phyloP scores from a whole-genome alignment of 2,329 filamentous ascomycete genomes.

The Cladophialophora carrionii region DNA sequence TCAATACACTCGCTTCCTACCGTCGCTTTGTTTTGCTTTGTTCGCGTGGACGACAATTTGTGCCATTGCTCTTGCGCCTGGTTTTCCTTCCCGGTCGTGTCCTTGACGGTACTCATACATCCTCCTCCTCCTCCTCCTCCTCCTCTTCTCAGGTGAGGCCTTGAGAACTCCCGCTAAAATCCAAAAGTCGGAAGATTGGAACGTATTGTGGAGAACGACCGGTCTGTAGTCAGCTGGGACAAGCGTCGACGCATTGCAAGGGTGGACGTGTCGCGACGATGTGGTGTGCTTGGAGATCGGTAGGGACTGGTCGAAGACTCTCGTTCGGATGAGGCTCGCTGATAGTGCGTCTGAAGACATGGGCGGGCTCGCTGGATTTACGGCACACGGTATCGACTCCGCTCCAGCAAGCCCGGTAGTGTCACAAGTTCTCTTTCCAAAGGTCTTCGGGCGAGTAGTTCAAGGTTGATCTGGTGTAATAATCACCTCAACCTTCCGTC shows the following conservation, averaged over 20 bases:
- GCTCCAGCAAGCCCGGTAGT: neutral
- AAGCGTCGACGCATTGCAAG: neutral
- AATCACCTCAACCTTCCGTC: conserved; percentile 63
- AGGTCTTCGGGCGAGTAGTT: neutral
- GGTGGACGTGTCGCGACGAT: neutral
- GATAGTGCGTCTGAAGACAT: neutral
- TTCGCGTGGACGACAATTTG: conserved; percentile 2
- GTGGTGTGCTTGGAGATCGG: conserved; percentile 2
- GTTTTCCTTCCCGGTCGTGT: neutral
- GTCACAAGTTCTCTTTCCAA: neutral
- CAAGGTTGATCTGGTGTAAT: conserved; percentile 21
- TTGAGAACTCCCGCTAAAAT: neutral
- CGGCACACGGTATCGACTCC: neutral
- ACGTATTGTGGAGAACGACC: neutral
- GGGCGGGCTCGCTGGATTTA: neutral
- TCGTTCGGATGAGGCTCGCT: neutral
- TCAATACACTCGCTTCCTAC: conserved; percentile 12
- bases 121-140: neutral
- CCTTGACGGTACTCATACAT: neutral
- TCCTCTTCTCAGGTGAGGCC: neutral
- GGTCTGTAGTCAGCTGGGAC: neutral
- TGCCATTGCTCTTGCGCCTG: neutral
- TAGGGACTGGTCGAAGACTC: conserved; percentile 1
- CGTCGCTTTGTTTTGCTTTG: neutral
- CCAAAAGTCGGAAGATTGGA: neutral